Evolutionary conservation across 768 basidiomycete genomes (phyloP), one percentile per base, ranked within the genome.

Genomic region (Pisolithus tinctorius): DNA sequence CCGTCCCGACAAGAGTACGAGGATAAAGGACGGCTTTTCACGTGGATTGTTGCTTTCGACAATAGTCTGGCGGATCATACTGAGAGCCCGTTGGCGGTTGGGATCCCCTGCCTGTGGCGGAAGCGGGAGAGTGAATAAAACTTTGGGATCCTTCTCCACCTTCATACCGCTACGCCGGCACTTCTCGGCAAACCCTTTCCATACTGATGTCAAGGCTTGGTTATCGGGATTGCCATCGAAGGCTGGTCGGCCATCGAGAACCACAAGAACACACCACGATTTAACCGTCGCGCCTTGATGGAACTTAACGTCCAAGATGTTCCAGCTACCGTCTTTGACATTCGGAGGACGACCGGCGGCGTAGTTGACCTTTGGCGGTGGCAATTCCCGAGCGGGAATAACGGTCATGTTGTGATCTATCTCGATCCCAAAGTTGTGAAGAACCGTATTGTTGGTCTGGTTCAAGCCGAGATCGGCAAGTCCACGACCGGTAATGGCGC

Each of bases 261-360:
- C 73, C 7, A 83, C 75, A 1, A 92, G 60, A 8, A 89, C 79
- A 67, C 80, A 82, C 84, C 86, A 90, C 31, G 71, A 74, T 8
- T 63, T 37, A 16, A 88, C 72, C 1, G 49, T 58, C 0, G 74
- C 83, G 0, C 80, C 80, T 0, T 58, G 61, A 31, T 83, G 80
- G 59, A 92, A 89, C 59, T 82, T 80, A 49, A 86, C 82, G 23
- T 83, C 74, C 31, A 84, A 62, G 48, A 90, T 82, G 55, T 91
- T 91, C 89, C 89, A 92, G 37, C 79, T 77, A 0, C 83, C 90
- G 30, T 84, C 78, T 34, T 59, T 68, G 6, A 81, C 75, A 13
- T 67, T 73, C 3, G 64, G 49, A 65, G 71, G 61, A 6, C 50
- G 61, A 2, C 79, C 81, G 4, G 57, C 65, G 36, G 65, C 70